Evolutionary conservation across 495 filamentous ascomycete genomes (phyloP), one percentile per base, ranked within the genome.

Genomic region (Pyrenopolyporus hunteri): DNA sequence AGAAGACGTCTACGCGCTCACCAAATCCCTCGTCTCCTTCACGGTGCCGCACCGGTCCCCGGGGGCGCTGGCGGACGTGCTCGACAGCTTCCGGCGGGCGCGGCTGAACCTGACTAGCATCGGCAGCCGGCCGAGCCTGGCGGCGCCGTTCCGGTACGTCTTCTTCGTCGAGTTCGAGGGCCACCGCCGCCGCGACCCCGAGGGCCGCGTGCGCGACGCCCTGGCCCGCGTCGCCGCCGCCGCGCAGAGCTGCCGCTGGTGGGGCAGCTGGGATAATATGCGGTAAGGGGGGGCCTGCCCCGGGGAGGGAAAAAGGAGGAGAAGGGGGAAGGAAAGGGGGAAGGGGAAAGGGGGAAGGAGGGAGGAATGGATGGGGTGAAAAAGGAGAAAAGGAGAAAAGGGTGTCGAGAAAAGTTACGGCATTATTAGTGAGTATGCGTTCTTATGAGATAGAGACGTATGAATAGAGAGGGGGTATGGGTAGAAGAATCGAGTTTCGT

Each of bases 161-260:
- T 97, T 98, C 74, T 88, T 98, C 73, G 87, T 97, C 16, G 94
- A 98, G 78, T 91, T 96, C 70, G 82, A 89, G 70, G 86, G 87
- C 4, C 77, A 76, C 59, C 67, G 69, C 33, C 57, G 69, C 28
- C 70, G 78, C 33, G 83, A 82, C 40, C 77, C 78, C 20, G 70
- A 76, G 20, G 80, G 81, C 22, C 71, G 74, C 46, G 85, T 87
- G 0, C 77, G 81, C 54, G 65, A 70, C 39, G 82, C 79, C 42
- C 59, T 90, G 35, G 68, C 67, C 2, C 70, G 71, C 29, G 63
- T 77, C 19, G 74, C 65, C n/a, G 52, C 49, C 26, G 71, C 76
- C 52, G 76, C 80, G 1, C 54, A 72, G 64, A 70, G 68, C 29
- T 82, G 76, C 63, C 78, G 79, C 60, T 83, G 78, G 78, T 61